Base-by-base conservation (phyloP, 2,329 filamentous ascomycete genomes). In the Thielaviopsis populi region DNA sequence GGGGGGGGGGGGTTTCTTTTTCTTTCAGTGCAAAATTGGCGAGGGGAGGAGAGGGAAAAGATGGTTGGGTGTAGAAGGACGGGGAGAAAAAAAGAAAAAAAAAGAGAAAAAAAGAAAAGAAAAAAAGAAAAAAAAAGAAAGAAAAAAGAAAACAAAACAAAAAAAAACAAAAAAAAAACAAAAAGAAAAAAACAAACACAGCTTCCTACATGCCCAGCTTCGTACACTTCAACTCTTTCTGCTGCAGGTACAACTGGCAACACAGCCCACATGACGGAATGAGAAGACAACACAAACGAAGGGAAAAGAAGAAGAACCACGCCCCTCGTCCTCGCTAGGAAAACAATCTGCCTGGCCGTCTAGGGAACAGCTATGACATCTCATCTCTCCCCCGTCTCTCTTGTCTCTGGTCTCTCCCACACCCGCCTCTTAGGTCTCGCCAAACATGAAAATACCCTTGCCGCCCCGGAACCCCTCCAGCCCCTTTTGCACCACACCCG, bases 391-490 rank as follows among this genome's bases (percentile, higher is more conserved):
- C 13, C 15, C 24, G 7, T 4, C 24, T 19, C 27, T 7, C n/a
- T 43, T 15, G 2, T 24, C 37, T 22, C 5, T 50, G 17, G 8
- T 37, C 1, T 62, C 17, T n/a, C 37, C 27, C 43, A 11, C 27
- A 27, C 10, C 13, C 27, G 6, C 22, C 61, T 19, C 62, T 71
- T 70, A 84, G 48, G 81, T 83, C 48, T 84, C 80, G 2, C 78
- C 77, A 72, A 94, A 97, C 4, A 92, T 82, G 73, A 97, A 94
- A 2, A 99, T 82, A 0, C 91, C 88, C 78, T 99, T 99, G 11
- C 91, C 92, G 68, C 83, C 82, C 70, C 91, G 83, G 73, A 88
- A 97, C 0, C 92, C 94, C 64, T 86, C 80, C 54, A 97, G 76
- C 1, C 91, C 94, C 10, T 87, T 87, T 72, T 91, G 87, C 1